Evolutionary conservation across 2,329 filamentous ascomycete species (phyloP).

Genomic region (Venturia aucupariae): DNA sequence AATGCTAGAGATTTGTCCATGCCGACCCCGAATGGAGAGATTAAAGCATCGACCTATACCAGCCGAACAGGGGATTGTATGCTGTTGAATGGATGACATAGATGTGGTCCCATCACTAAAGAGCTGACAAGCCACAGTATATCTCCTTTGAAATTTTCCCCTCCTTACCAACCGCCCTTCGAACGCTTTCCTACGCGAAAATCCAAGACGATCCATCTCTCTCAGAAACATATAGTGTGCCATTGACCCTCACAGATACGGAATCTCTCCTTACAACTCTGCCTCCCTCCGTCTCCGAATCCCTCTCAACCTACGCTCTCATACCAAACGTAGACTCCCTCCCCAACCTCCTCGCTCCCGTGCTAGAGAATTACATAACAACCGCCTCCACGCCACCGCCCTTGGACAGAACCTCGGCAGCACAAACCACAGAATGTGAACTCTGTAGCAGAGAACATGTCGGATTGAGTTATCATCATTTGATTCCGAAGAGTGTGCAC

Average conservation of each 20-base stretch:
- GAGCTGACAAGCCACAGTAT: constrained; percentile 39
- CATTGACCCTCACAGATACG: constrained; percentile 44
- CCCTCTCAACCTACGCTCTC: constrained; percentile 57
- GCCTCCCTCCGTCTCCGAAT: constrained; percentile 54
- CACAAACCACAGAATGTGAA: constrained; percentile 56
- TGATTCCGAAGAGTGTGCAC: constrained; percentile 73
- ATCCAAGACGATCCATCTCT: constrained; percentile 43
- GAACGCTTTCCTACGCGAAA: constrained; percentile 50
- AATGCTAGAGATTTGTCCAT: neutral
- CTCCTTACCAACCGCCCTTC: constrained; percentile 51
- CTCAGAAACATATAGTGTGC: constrained; percentile 47
- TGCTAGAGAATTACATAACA: constrained; percentile 54
- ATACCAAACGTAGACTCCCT: constrained; percentile 29
- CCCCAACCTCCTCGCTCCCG: constrained; percentile 51
- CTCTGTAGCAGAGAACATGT: constrained; percentile 68
- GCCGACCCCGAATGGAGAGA: neutral
- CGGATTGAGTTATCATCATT: constrained; percentile 71
- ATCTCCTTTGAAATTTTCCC: constrained; percentile 61
- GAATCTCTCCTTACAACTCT: constrained; percentile 44
- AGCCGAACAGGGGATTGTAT: too few species aligned
- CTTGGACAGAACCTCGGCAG: constrained; percentile 42
- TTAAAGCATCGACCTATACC: too few species aligned
- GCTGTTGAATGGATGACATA: neutral
- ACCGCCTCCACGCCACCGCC: constrained; percentile 53
- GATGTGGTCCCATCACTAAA: constrained; percentile 7